Conservation (phyloP, 78 protist species). For the Dictyostelium brefeldianum region DNA sequence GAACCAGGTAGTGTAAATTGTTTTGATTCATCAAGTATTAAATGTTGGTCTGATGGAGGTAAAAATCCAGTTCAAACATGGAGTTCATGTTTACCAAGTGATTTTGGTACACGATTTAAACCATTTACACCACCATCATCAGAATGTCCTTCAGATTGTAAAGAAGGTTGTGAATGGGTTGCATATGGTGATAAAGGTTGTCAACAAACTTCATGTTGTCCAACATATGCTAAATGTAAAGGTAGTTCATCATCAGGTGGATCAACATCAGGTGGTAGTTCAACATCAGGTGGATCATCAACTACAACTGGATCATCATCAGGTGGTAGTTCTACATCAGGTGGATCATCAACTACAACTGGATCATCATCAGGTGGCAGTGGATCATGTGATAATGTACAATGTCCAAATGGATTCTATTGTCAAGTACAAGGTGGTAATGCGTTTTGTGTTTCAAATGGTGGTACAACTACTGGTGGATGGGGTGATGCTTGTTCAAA, state of each 20-base stretch:
- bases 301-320: constrained; percentile 11
- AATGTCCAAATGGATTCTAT: constrained; percentile 26
- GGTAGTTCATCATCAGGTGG: background rate
- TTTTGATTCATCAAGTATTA: background rate
- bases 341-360: background rate
- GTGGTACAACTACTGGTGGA: constrained; percentile 14
- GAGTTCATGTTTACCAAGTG: background rate
- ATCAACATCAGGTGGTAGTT: background rate
- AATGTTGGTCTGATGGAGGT: background rate
- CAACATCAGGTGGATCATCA: constrained; percentile 1
- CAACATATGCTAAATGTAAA: background rate
- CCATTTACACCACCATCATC: background rate
- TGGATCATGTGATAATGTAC: background rate
- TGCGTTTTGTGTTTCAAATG: background rate
- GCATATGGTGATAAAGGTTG: background rate
- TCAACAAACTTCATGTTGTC: constrained; percentile 8
- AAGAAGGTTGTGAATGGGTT: background rate
- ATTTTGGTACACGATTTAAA: background rate
- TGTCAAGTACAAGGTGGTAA: constrained; percentile 5
- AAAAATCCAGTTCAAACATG: background rate
- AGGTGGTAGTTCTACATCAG: constrained; percentile 25
- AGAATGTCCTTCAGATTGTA: background rate
- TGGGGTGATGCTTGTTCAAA: background rate
- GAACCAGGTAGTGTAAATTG: background rate
- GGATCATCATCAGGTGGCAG: constrained; percentile 17